Conservation (phyloP, 805 yeast species). For the Saccharomycopsis babjevae region DNA sequence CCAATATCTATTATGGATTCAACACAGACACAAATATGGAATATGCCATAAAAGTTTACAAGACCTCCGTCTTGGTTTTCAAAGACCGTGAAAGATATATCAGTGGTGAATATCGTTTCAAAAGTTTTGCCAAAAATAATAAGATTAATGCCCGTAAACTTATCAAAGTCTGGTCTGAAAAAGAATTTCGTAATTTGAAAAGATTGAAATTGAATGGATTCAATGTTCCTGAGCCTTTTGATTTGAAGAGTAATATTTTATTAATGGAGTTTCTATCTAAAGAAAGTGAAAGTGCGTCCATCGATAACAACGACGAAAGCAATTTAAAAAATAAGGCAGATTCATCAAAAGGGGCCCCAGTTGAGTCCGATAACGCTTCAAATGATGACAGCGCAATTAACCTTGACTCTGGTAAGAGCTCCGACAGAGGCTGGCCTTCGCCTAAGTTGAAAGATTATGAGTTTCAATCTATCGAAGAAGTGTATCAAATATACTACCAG, state of each 20-base stretch:
- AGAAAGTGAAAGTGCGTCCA: slow-evolving; percentile 38
- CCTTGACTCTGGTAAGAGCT: neutral
- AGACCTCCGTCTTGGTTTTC: slow-evolving; percentile 93
- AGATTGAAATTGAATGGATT: slow-evolving; percentile 70
- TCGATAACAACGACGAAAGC: neutral
- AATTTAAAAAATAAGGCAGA: neutral
- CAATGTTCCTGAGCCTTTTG: slow-evolving; percentile 90
- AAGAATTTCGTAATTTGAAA: slow-evolving; percentile 87
- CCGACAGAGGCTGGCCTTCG: slow-evolving; percentile 61
- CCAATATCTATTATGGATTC: slow-evolving; percentile 87
- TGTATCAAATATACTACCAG: slow-evolving; percentile 60
- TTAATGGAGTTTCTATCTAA: slow-evolving; percentile 84
- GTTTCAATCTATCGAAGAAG: slow-evolving; percentile 55
- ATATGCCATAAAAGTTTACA: slow-evolving; percentile 86
- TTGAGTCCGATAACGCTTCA: neutral
- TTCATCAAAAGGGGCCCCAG: neutral
- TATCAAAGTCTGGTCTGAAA: slow-evolving; percentile 98
- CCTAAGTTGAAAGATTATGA: slow-evolving; percentile 83
- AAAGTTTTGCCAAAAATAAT: slow-evolving; percentile 59
- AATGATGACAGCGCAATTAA: neutral
- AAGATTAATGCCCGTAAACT: slow-evolving; percentile 92
- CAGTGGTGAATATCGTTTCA: slow-evolving; percentile 88
- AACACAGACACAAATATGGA: slow-evolving; percentile 38
- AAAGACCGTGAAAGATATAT: slow-evolving; percentile 95
- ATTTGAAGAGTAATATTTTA: slow-evolving; percentile 77